Evolutionary conservation across 805 yeast genomes (phyloP).

Genomic region (Hanseniaspora taiwanica): DNA sequence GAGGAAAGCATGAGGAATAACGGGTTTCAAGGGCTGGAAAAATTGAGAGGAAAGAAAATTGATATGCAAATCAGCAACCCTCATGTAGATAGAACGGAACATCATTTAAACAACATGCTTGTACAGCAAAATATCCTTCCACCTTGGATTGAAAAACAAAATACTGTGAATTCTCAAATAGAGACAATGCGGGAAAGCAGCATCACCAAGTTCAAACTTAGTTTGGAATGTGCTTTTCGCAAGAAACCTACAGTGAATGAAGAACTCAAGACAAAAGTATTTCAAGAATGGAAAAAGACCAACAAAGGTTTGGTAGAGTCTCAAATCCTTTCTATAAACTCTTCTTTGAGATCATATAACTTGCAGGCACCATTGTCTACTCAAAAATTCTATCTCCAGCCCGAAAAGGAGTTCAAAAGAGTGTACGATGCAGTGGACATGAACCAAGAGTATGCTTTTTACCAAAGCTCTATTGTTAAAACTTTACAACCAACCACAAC

Average conservation of each 20-base stretch:
- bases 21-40: constrained; percentile 43
- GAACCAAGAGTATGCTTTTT: constrained; percentile 6
- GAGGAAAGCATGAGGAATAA: constrained; percentile 66
- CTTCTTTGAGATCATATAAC: constrained; percentile 42
- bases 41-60: constrained; percentile 47
- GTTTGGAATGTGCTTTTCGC: constrained; percentile 7
- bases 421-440: constrained; percentile 26
- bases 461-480: too few species aligned
- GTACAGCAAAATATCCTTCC: constrained; percentile 68
- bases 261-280: constrained; percentile 10
- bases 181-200: constrained; percentile 33
- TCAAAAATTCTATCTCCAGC: constrained; percentile 37
- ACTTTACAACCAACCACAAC: too few species aligned
- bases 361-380: constrained; percentile 51
- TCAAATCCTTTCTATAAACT: constrained; percentile 31
- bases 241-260: constrained; percentile 4
- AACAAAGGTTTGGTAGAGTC: constrained; percentile 22
- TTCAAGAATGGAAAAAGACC: constrained; percentile 26
- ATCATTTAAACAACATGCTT: constrained; percentile 65
- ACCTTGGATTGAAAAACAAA: constrained; percentile 81
- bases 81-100: constrained; percentile 56
- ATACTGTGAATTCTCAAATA: constrained; percentile 37
- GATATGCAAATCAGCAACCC: constrained; percentile 33
- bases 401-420: constrained; percentile 30
- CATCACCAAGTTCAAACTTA: constrained; percentile 27